These are phyloP conservation scores for Agaricus sinodeliciosus DNA, from an alignment of 768 basidiomycete species.

Conservation along the genomic window DNA sequence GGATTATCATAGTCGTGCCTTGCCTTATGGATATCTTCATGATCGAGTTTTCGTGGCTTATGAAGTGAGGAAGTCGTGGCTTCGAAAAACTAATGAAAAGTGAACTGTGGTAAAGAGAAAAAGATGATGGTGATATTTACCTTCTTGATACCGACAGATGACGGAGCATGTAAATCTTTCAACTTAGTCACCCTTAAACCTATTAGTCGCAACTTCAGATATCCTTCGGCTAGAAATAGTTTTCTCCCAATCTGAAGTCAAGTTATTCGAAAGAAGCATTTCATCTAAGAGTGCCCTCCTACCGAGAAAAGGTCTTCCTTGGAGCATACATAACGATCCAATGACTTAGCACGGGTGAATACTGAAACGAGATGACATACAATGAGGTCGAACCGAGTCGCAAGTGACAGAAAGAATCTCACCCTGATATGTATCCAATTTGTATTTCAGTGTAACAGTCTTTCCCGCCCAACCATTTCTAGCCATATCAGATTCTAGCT, in stretches of 20 bases:
- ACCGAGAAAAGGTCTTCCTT: slow-evolving; percentile 76
- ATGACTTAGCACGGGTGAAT: slow-evolving; percentile 79
- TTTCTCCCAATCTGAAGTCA: slow-evolving; percentile 67
- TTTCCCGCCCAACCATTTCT: slow-evolving; percentile 79
- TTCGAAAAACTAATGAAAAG: slow-evolving; percentile 50
- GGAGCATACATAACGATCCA: slow-evolving; percentile 68
- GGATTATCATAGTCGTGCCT: slow-evolving; percentile 13
- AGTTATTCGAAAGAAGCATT: neutral
- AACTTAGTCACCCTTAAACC: slow-evolving; percentile 86
- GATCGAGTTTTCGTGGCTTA: slow-evolving; percentile 21
- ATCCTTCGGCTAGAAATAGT: slow-evolving; percentile 73
- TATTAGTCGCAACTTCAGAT: slow-evolving; percentile 75
- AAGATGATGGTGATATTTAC: slow-evolving; percentile 31
- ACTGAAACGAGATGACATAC: slow-evolving; percentile 28
- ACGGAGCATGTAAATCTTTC: slow-evolving; percentile 61
- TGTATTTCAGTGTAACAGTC: slow-evolving; percentile 89
- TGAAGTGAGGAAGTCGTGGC: slow-evolving; percentile 15
- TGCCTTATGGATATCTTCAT: slow-evolving; percentile 16
- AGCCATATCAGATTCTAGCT: slow-evolving; percentile 77
- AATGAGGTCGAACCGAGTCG: too few relatives aligned
- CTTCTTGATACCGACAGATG: slow-evolving; percentile 61
- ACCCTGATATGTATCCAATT: slow-evolving; percentile 88
- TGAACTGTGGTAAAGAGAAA: neutral
- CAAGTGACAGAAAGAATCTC: neutral
- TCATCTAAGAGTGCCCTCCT: slow-evolving; percentile 19